phyloP scores from a whole-genome alignment of 2,329 filamentous ascomycete genomes.

The Alternaria conjuncta region DNA sequence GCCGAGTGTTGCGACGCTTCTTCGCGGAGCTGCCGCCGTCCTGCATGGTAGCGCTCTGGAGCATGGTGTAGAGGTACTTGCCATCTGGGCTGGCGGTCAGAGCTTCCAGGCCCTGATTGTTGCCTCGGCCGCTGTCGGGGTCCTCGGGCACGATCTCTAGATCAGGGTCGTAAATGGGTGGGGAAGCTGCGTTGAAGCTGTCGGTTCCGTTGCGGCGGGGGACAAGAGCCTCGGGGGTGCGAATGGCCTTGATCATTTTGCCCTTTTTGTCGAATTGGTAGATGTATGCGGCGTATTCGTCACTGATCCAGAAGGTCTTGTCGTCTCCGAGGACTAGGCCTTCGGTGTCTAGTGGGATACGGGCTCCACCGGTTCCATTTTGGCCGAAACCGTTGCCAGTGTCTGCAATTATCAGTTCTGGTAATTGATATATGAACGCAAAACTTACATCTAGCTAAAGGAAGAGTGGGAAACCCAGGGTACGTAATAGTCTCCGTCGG shows the following conservation, averaged over 20 bases:
- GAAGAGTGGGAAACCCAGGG: constrained; percentile 66
- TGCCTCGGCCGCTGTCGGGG: constrained; percentile 67
- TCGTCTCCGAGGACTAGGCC: constrained; percentile 67
- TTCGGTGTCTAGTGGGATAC: constrained; percentile 69
- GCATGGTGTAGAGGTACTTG: constrained; percentile 67
- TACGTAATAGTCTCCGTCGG: constrained; percentile 50
- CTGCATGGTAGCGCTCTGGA: constrained; percentile 66
- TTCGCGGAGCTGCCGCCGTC: constrained; percentile 62
- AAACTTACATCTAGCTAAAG: constrained; percentile 61
- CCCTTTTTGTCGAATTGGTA: constrained; percentile 69
- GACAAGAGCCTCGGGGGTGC: constrained; percentile 68
- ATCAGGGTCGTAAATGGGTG: constrained; percentile 64
- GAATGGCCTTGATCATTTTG: constrained; percentile 67
- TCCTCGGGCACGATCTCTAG: constrained; percentile 60
- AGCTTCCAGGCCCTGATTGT: constrained; percentile 79
- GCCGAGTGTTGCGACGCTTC: constrained; percentile 63
- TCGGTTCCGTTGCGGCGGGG: constrained; percentile 67
- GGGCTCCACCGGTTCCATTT: constrained; percentile 63
- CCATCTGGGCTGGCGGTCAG: constrained; percentile 69
- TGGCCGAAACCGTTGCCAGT: constrained; percentile 72
- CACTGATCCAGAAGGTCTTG: constrained; percentile 69
- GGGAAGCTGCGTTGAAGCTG: constrained; percentile 68
- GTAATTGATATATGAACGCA: too few species aligned
- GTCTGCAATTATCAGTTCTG: constrained; percentile 38
- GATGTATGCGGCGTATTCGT: constrained; percentile 70